Evolutionary conservation across 257 asterid species (phyloP), one percentile per base, ranked within the genome.

Genomic region (Mitragyna speciosa): DNA sequence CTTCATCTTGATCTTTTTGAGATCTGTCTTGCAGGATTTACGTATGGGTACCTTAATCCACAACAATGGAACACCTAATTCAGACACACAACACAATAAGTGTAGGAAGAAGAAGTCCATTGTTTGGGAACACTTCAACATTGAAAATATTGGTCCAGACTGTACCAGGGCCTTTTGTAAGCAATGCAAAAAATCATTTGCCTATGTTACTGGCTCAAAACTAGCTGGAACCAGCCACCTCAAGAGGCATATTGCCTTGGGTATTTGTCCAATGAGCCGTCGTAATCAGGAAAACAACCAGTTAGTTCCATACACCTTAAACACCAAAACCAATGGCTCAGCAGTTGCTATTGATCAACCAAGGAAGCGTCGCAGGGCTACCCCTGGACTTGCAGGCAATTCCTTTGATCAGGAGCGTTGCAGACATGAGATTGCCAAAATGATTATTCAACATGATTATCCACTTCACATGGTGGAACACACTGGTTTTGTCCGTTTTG

Each of bases 171-270:
- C 99, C 61, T 81, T 72, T 70, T 95, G 99, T 82, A 95, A 93
- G 76, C 93, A 89, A 82, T 95, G 99, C 91, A 91, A 87, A 66
- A 95, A 84, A 71, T 86, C 98, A 20, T 95, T 93, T 82, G 92
- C 99, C 24, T 95, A 92, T 82, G 89, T 92, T 49, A 87, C 90
- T 16, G 99, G 98, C 72, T 72, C 93, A 76, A 95, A 93, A 73
- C 82, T 85, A 83, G 88, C 97, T 4, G 99, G 99, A 52, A 95
- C 99, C 24, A 95, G 99, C 85, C 99, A 95, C 86, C 87, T 95
- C 70, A 91, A 90, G 81, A 87, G 99, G 63, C 98, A 95, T 80
- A 93, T 95, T 65, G 77, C 88, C 73, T 76, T 83, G 86, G 97
- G 97, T 47, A 92, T 89, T 78, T 95, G 98, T 88, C 98, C 99